Evolutionary conservation across 768 basidiomycete genomes (phyloP).

Genomic region (Pisolithus sp.): DNA sequence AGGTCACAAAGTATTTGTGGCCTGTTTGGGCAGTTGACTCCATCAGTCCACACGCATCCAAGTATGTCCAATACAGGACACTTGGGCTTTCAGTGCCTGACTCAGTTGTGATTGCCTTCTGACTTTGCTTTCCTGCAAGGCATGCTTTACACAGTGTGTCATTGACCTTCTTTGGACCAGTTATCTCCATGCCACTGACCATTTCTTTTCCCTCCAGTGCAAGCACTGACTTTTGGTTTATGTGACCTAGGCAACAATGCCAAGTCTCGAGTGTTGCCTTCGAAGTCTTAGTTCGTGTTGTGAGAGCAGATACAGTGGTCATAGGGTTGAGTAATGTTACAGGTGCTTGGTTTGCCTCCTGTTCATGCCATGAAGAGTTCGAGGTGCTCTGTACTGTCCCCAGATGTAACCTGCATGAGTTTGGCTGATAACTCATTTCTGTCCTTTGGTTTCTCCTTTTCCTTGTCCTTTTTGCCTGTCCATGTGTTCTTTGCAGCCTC

Average conservation of each 20-base stretch:
- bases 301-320: neutral
- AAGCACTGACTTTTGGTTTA: neutral
- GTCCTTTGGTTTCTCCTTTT: no score
- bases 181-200: conserved; percentile 4
- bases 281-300: neutral
- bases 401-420: neutral
- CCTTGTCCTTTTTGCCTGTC: no score
- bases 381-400: neutral
- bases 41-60: conserved; percentile 17
- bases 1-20: conserved; percentile 14
- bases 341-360: neutral
- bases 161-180: neutral
- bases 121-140: conserved; percentile 19
- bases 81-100: conserved; percentile 1
- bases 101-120: conserved; percentile 6
- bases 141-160: conserved; percentile 11
- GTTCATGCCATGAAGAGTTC: conserved; percentile 1
- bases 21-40: conserved; percentile 3
- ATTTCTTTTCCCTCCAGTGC: conserved; percentile 1
- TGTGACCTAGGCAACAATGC: conserved; percentile 1
- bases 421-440: neutral
- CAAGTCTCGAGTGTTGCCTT: neutral
- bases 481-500: no score
- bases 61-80: conserved; percentile 5
- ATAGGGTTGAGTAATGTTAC: neutral